Base-by-base conservation (phyloP, 2,329 filamentous ascomycete species). In the Myotisia sp. region DNA sequence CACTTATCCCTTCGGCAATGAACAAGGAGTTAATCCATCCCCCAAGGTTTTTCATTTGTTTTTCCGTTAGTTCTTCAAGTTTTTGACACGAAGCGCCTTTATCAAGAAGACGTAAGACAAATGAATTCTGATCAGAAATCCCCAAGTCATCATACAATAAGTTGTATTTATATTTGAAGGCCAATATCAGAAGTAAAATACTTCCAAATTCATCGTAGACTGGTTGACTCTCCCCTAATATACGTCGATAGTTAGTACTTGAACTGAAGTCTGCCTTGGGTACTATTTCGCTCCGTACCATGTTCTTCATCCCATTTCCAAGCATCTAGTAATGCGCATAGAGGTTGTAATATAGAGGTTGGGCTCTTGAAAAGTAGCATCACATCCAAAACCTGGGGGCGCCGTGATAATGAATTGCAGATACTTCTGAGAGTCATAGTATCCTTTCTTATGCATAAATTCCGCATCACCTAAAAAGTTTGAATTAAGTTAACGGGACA, bases 221-320 rank as follows among this genome's bases (percentile, higher is more conserved):
- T 0, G 72, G 72, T 44, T 76, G 73, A 34, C 70, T 71, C 44
- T 78, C 73, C 29, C 64, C 63, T 64, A 32, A 21, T 2, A 18
- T 17, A 21, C 9, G 23, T n/a, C 16, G 6, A 40, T 52, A 6
- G n/a, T n/a, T n/a, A n/a, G n/a, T n/a, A 10, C 21, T 24, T 24
- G 22, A 24, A 17, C 17, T 6, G 7, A 31, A 55, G 45, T 37
- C 29, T 24, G 8, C 22, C 22, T n/a, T 9, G 22, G 22, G 8
- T 12, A 24, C 8, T 12, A 36, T 12, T 37, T 32, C 18, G 12
- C 21, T 12, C 32, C 40, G 37, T 45, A 64, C 65, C 67, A 52
- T 76, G 71, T 36, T 76, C 72, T 42, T 72, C 71, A 36, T 76
- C 72, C 53, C 73, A 74, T 26, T 63, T 63, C 74, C 73, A 78